A percentile compares a stretch with the other conserved stretches of the same genome.
These are phyloP conservation scores for Flammula alnicola DNA, from an alignment of 1,284 basidiomycete species.

Conservation along the genomic window DNA sequence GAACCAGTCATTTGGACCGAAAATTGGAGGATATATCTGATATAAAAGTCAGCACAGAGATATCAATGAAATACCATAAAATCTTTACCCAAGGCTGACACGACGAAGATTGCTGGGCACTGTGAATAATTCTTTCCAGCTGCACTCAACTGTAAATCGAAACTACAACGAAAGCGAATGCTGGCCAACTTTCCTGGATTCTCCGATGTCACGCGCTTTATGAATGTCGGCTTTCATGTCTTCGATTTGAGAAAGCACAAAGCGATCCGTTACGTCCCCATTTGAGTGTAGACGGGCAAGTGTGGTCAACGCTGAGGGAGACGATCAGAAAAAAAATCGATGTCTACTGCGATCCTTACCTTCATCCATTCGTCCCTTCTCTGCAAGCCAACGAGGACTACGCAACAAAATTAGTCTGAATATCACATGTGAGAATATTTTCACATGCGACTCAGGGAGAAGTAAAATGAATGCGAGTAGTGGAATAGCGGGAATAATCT, in stretches of 20 bases:
- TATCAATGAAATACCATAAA: neutral
- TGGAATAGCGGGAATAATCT: constrained; percentile 54
- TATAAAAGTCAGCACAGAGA: neutral
- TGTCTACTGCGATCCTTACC: constrained; percentile 23
- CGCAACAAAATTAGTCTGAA: neutral
- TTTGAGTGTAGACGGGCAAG: constrained; percentile 58
- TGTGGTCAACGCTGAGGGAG: constrained; percentile 32
- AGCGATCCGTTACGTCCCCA: constrained; percentile 50
- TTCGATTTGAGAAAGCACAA: constrained; percentile 47
- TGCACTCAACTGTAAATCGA: constrained; percentile 14
- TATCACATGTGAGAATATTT: neutral
- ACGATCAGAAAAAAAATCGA: neutral
- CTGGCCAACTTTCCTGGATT: constrained; percentile 31
- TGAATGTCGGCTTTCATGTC: constrained; percentile 47
- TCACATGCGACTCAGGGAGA: constrained; percentile 42
- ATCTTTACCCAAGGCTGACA: constrained; percentile 38
- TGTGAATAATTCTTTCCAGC: constrained; percentile 55
- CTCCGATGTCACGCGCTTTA: constrained; percentile 38
- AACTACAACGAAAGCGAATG: neutral
- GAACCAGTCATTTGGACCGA: constrained; percentile 47
- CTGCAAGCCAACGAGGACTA: constrained; percentile 63
- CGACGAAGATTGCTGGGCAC: constrained; percentile 51
- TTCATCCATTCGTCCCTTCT: constrained; percentile 55
- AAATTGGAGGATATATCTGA: constrained; percentile 45
- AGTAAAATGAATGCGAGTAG: constrained; percentile 57